A percentile compares a stretch with the other conserved stretches of the same genome.
These are phyloP conservation scores for Lablab purpureus DNA, from an alignment of 306 rosid genomes.

Conservation along the genomic window DNA sequence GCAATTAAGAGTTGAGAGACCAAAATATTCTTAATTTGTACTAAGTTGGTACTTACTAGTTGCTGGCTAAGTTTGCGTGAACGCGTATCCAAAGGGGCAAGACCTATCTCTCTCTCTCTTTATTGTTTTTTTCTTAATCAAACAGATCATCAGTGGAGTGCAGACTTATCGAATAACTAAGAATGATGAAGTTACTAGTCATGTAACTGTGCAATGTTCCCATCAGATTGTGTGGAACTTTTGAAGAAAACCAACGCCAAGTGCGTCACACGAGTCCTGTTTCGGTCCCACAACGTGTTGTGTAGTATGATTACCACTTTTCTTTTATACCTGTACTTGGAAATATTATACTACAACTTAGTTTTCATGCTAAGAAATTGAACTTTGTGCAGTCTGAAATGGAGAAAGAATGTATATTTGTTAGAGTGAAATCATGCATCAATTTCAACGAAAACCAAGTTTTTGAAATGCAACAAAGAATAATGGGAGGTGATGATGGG, in stretches of 20 bases:
- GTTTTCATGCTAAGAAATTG: not conserved
- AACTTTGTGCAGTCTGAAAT: not conserved
- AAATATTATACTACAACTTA: not conserved
- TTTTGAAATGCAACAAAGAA: not conserved
- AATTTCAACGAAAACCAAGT: not conserved
- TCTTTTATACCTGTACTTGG: not conserved
- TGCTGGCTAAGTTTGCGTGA: slow-evolving; percentile 36
- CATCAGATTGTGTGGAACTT: not conserved
- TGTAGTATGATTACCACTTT: not conserved
- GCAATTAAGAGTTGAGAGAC: slow-evolving; percentile 28
- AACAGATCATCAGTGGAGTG: no score
- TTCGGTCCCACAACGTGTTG: not conserved
- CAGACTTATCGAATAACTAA: not conserved
- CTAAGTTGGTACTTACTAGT: not conserved
- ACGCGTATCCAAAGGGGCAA: slow-evolving; percentile 20
- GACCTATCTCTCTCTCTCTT: not conserved
- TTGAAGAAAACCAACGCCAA: not conserved
- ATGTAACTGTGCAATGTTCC: not conserved
- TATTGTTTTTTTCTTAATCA: no score
- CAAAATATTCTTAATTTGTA: not conserved
- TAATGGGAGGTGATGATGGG: not conserved
- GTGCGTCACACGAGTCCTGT: not conserved
- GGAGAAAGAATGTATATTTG: not conserved
- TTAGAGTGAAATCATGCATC: not conserved
- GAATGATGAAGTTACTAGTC: slow-evolving; percentile 14